Evolutionary conservation across 1,284 basidiomycete genomes (phyloP).

Genomic region (Xerocomus amazonicus): DNA sequence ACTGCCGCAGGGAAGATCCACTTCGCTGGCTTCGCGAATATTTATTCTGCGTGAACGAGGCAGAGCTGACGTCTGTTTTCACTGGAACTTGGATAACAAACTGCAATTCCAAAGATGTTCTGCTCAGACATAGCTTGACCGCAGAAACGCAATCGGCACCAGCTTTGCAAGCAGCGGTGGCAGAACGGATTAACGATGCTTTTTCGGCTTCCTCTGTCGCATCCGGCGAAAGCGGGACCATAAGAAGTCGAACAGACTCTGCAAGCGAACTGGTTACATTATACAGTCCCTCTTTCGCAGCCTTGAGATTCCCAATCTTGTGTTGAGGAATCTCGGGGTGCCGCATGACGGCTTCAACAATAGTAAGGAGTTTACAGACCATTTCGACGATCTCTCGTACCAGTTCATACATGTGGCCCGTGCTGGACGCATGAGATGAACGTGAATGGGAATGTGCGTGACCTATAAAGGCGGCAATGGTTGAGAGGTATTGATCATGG

Average conservation of each 20-base stretch:
- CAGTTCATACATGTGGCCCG: conserved; percentile 90
- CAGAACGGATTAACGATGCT: conserved; percentile 69
- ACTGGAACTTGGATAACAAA: conserved; percentile 63
- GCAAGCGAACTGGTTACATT: conserved; percentile 84
- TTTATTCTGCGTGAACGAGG: conserved; percentile 46
- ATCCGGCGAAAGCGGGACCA: conserved; percentile 46
- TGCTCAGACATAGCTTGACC: conserved; percentile 73
- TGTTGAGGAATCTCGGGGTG: conserved; percentile 59
- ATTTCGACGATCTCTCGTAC: conserved; percentile 91
- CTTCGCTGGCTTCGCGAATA: conserved; percentile 38
- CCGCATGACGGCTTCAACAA: conserved; percentile 85
- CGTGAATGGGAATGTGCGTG: conserved; percentile 93
- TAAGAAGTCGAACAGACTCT: conserved; percentile 78
- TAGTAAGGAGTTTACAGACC: conserved; percentile 86
- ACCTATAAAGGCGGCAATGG: conserved; percentile 95
- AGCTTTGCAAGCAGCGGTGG: conserved; percentile 83
- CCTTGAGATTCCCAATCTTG: conserved; percentile 57
- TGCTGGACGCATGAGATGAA: conserved; percentile 84
- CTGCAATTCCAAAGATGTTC: conserved; percentile 55
- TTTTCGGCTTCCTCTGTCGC: conserved; percentile 81
- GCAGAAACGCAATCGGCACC: conserved; percentile 86
- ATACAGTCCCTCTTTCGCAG: conserved; percentile 81
- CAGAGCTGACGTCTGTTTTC: conserved; percentile 41
- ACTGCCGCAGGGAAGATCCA: conserved; percentile 32
- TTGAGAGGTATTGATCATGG: conserved; percentile 88